Evolutionary conservation across 257 asterid genomes (phyloP).

Genomic region (Nicotiana sylvestris): DNA sequence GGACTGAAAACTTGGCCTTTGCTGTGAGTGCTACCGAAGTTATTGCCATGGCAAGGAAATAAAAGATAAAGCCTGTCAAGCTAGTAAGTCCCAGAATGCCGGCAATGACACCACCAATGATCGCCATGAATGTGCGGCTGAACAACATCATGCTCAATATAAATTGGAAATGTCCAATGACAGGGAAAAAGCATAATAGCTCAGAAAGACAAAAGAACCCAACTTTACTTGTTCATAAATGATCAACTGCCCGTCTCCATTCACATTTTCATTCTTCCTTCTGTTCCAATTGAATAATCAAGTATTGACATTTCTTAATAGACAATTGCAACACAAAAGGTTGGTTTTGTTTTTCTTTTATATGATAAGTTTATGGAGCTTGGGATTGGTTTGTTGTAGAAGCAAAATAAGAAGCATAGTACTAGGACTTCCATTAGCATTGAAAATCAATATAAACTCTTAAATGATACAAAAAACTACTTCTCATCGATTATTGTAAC

Average conservation of each 20-base stretch:
- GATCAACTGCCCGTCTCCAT: too few relatives aligned
- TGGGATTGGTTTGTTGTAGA: neutral
- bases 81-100: constrained; percentile 73
- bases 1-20: constrained; percentile 72
- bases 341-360: neutral
- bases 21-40: constrained; percentile 79
- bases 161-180: constrained; percentile 4
- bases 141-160: constrained; percentile 4
- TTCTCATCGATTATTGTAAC: neutral
- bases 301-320: too few relatives aligned
- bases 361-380: neutral
- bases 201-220: neutral
- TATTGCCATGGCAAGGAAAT: constrained; percentile 72
- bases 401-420: neutral
- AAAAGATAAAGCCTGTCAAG: constrained; percentile 68
- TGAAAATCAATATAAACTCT: too few relatives aligned
- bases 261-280: too few relatives aligned
- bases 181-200: neutral
- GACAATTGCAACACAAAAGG: neutral
- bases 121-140: constrained; percentile 96
- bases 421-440: neutral
- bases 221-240: neutral
- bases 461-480: neutral
- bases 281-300: too few relatives aligned
- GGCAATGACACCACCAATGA: constrained; percentile 82